These are phyloP conservation scores for Hortaea sp. DNA, from an alignment of 2,329 filamentous ascomycete species.

Conservation along the genomic window DNA sequence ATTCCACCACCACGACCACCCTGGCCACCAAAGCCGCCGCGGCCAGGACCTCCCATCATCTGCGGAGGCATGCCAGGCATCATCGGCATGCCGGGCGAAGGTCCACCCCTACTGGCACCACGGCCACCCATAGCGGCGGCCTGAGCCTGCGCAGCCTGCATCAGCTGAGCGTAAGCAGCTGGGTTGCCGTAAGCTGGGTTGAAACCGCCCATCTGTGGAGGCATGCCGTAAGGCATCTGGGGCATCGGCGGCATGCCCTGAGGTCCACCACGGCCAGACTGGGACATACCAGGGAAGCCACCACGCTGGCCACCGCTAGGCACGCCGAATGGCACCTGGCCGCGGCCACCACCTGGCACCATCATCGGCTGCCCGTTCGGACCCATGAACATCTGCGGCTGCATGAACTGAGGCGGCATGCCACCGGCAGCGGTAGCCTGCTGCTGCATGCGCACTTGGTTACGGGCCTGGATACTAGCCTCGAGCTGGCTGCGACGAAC, in stretches of 20 bases:
- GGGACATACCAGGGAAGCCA: conserved; percentile 73
- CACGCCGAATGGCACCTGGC: conserved; percentile 52
- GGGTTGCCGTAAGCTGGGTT: conserved; percentile 70
- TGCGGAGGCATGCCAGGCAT: conserved; percentile 45
- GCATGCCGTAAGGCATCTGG: conserved; percentile 74
- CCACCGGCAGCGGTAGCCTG: conserved; percentile 64
- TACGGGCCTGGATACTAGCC: conserved; percentile 97
- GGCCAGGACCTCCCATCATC: conserved; percentile 44
- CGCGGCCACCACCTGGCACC: conserved; percentile 40
- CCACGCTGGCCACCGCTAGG: conserved; percentile 74
- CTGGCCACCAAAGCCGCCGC: conserved; percentile 25
- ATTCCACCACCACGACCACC: conserved; percentile 20
- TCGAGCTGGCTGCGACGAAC: conserved; percentile 98
- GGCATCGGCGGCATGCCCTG: conserved; percentile 70
- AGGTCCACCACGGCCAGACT: conserved; percentile 77
- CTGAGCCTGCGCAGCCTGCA: conserved; percentile 69
- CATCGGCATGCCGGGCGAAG: conserved; percentile 55
- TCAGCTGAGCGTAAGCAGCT: conserved; percentile 47
- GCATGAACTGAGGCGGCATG: conserved; percentile 71
- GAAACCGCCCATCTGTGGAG: conserved; percentile 56
- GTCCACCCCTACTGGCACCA: conserved; percentile 56
- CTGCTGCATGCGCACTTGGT: conserved; percentile 97
- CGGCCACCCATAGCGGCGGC: conserved; percentile 51
- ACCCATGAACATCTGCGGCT: conserved; percentile 80
- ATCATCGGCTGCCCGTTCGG: conserved; percentile 61